Base-by-base conservation (phyloP, 2,329 filamentous ascomycete species). In the Pseudocercospora ulei region DNA sequence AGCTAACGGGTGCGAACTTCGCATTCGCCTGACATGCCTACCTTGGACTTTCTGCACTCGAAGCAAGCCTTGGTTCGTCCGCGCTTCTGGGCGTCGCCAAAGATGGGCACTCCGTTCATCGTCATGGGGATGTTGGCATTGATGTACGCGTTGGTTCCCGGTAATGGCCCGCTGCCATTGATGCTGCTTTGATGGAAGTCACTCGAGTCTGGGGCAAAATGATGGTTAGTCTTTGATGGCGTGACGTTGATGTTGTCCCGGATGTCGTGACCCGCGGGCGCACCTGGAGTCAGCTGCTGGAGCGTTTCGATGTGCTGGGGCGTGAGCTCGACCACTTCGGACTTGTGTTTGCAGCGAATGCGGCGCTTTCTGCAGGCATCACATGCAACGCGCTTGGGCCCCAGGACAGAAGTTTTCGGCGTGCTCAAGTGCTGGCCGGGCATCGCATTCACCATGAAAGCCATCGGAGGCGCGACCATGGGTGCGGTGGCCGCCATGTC, bases 41-140 rank as follows among this genome's bases (percentile, higher is more conserved):
- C 75, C 67, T 79, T 79, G 66, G 74, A 78, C 56, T 76, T 78
- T 29, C 76, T 70, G 58, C 76, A 80, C 50, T 78, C 75, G 42
- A 75, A 68, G 55, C 76, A 80, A 27, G 76, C 76, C 57, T 78
- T 78, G 52, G 69, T 76, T 51, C 75, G 48, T 17, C 59, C 57
- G 8, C 57, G 57, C 43, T 60, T 62, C 16, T 49, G 46, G 17
- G 44, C 36, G 34, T 58, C 55, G 19, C 55, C 75, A 75, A 44
- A 75, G 70, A 61, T 76, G 72, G 54, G 68, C 70, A 56, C 73
- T 61, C 43, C 73, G 68, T 55, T 75, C 73, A 59, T 74, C 69
- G 29, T 65, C 66, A 43, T 71, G 59, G 44, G 61, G 52, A 44
- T 62, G 53, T 56, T 55, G 11, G 55, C 52, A 35, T 48, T 52